Base-by-base conservation (phyloP, 2,329 filamentous ascomycete genomes). In the Conoideocrella luteorostrata region DNA sequence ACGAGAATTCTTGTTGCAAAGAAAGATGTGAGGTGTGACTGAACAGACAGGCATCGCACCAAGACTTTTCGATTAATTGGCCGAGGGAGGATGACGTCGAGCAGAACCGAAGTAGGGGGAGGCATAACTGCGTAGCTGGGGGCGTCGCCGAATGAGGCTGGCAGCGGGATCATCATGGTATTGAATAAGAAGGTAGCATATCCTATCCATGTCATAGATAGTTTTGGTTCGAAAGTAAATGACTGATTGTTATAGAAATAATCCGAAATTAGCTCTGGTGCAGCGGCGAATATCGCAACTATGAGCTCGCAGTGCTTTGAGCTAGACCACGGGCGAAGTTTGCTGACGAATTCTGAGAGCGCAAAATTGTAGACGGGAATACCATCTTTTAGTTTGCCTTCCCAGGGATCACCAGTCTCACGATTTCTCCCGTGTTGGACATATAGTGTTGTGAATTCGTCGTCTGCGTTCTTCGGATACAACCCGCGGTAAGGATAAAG, bases 201-300 rank as follows among this genome's bases (percentile, higher is more conserved):
- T 33, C 91, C 90, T 52, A 97, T 86, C 93, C 93, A 98, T 0
- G 89, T 93, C 35, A 89, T 83, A 3, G 89, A 93, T 5, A 94
- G 74, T 58, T 95, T 97, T 0, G 93, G 90, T 33, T 97, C 90
- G 50, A 95, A 88, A 0, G 83, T 80, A 56, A 97, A 93, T 43
- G 83, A 78, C 47, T 78, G 82, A 57, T 88, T 90, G 58, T 79
- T 82, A 34, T 81, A 72, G 58, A 95, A 97, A 61, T 94, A 98
- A 56, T 89, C 82, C 34, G 88, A 85, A 2, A 95, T 78, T 3
- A 97, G 74, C 63, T 97, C 93, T 1, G 94, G 91, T 0, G 85
- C 87, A 7, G 79, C 78, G 49, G 73, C 74, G 58, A 98, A 95
- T 26, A 95, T 88, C 4, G 82, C 74, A 4, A 91, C 69, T 2